Evolutionary conservation across 2,329 filamentous ascomycete genomes (phyloP).

Genomic region (Colletotrichum sp.): DNA sequence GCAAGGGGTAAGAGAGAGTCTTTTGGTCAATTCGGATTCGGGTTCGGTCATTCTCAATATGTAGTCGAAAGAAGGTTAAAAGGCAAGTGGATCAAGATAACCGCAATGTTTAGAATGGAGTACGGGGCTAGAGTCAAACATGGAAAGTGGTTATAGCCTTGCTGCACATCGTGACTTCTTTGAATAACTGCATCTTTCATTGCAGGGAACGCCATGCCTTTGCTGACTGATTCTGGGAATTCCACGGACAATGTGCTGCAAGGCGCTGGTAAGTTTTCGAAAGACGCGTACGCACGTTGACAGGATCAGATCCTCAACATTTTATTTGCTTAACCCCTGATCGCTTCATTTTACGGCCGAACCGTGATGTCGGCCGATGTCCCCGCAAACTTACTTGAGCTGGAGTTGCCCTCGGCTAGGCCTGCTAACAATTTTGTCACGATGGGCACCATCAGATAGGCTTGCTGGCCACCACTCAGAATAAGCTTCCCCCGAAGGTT

Average conservation of each 20-base stretch:
- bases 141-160: background rate
- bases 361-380: background rate
- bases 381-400: background rate
- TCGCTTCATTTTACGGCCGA: background rate
- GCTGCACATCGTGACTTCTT: background rate
- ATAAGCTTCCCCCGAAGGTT: background rate
- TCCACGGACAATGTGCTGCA: background rate
- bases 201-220: background rate
- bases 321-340: background rate
- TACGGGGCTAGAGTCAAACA: background rate
- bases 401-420: background rate
- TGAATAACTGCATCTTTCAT: background rate
- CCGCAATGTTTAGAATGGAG: background rate
- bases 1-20: background rate
- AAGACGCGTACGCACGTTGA: background rate
- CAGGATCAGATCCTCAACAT: background rate
- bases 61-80: background rate
- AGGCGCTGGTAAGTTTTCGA: background rate
- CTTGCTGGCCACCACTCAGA: background rate
- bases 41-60: background rate
- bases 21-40: background rate
- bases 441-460: background rate
- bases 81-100: background rate
- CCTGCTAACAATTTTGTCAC: background rate
- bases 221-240: background rate